These are phyloP conservation scores for Monilinia fructigena DNA, from an alignment of 2,329 filamentous ascomycete genomes.

Conservation along the genomic window DNA sequence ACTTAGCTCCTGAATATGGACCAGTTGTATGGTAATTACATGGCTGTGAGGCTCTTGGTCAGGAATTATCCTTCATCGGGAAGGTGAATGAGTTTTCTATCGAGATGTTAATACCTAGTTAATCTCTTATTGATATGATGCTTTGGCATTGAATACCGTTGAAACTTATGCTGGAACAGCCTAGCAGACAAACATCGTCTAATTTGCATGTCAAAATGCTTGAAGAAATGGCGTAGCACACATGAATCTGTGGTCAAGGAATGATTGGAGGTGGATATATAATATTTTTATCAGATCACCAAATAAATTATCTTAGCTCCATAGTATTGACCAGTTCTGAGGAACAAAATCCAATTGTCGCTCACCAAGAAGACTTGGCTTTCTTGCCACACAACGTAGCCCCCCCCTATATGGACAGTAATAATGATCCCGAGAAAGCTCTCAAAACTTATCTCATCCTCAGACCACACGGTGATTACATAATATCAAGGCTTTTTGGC, in stretches of 20 bases:
- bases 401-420: not conserved
- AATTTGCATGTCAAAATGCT: not conserved
- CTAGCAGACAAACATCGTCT: not conserved
- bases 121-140: not conserved
- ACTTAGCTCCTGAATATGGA: not conserved
- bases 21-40: not conserved
- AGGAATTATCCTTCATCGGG: not conserved
- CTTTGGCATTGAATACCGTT: too few relatives aligned
- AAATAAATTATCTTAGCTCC: not conserved
- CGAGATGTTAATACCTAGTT: not conserved
- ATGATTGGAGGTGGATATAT: not conserved
- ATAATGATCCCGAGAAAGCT: constrained; percentile 10
- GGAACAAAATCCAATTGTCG: not conserved
- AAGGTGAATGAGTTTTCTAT: not conserved
- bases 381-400: not conserved
- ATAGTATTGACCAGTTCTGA: not conserved
- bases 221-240: not conserved
- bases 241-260: not conserved
- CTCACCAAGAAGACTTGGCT: not conserved
- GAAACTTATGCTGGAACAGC: too few relatives aligned
- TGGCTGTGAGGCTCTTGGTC: not conserved
- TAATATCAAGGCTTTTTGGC: too few relatives aligned
- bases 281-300: constrained; percentile 12
- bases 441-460: too few relatives aligned
- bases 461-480: too few relatives aligned